Evolutionary conservation across 2,329 filamentous ascomycete species (phyloP).

Genomic region (Aureobasidium leucospermi): DNA sequence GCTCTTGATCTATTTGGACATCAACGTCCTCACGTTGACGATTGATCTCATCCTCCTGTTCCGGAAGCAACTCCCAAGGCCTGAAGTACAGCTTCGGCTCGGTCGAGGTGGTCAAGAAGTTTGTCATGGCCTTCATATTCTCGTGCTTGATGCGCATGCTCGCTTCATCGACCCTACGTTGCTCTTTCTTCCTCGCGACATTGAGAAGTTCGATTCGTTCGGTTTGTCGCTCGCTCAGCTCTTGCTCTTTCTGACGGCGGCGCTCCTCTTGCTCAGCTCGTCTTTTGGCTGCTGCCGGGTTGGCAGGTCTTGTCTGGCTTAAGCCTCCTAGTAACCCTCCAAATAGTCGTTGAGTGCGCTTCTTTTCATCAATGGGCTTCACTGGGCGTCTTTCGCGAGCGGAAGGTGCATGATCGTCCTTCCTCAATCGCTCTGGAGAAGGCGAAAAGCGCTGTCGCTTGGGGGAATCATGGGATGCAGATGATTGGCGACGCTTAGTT

Average conservation of each 20-base stretch:
- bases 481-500: slow-evolving; percentile 4
- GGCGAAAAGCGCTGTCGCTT: slow-evolving; percentile 1
- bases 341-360: slow-evolving; percentile 77
- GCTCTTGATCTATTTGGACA: slow-evolving; percentile 56
- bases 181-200: slow-evolving; percentile 54
- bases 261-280: slow-evolving; percentile 11
- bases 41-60: slow-evolving; percentile 64
- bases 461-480: not conserved
- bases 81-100: slow-evolving; percentile 77
- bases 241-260: not conserved
- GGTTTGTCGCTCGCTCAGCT: slow-evolving; percentile 11
- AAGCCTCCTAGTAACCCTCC: slow-evolving; percentile 56
- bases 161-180: slow-evolving; percentile 64
- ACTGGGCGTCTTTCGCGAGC: not conserved
- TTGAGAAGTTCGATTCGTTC: slow-evolving; percentile 16
- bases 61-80: slow-evolving; percentile 65
- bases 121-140: slow-evolving; percentile 63
- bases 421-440: not conserved
- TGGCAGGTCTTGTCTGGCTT: not conserved
- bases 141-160: slow-evolving; percentile 64
- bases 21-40: slow-evolving; percentile 62
- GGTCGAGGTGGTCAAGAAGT: slow-evolving; percentile 63
- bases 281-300: slow-evolving; percentile 7
- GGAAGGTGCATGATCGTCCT: not conserved
- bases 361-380: slow-evolving; percentile 59